Base-by-base conservation (phyloP, 202 grass and related monocot species). In the Eragrostis tef region DNA sequence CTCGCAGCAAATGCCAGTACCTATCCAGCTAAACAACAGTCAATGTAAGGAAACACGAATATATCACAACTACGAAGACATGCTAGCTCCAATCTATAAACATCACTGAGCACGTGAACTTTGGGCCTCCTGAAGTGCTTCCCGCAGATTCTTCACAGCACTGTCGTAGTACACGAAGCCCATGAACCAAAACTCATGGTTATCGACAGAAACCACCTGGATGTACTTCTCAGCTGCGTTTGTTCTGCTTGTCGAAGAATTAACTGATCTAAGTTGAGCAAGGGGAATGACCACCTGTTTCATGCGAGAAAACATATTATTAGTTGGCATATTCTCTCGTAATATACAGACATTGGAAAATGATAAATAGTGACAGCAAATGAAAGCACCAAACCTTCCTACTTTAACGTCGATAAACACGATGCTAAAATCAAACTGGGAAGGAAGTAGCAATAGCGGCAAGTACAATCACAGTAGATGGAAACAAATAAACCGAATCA, bases 181-280 rank as follows among this genome's bases (percentile, higher is more conserved):
- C 90, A 99, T 90, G 83, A 95, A 99, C 96, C 96, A 99, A 83
- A 99, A 99, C 63, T 99, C 96, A 39, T 99, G 96, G 61, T 93
- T 96, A 81, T 99, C 96, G 27, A 90, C 54, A 19, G 90, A 99
- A 16, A 92, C 93, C 78, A 99, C 90, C 84, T 96, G 96, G 71
- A 96, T 86, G 71, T 93, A 99, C 72, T 99, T 99, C 81, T 99
- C 93, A 48, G 82, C 81, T 65, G 90, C 50, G 41, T 99, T 99
- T 86, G 70, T 92, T 85, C 70, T 90, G 81, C 93, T 96, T 42
- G 85, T 83, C 0, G 90, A 90, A 59, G 89, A 86, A 88, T 82
- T 96, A 48, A 91, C 87, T 27, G 96, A 93, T 51, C 89, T 88
- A 73, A 99, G 80, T 75, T 99, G 93, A 58, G 80, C 81, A 20